A percentile compares a stretch with the other conserved stretches of the same genome.
These are phyloP conservation scores for Oryza nivara DNA, from an alignment of 176 grass and related monocot genomes.

Conservation along the genomic window DNA sequence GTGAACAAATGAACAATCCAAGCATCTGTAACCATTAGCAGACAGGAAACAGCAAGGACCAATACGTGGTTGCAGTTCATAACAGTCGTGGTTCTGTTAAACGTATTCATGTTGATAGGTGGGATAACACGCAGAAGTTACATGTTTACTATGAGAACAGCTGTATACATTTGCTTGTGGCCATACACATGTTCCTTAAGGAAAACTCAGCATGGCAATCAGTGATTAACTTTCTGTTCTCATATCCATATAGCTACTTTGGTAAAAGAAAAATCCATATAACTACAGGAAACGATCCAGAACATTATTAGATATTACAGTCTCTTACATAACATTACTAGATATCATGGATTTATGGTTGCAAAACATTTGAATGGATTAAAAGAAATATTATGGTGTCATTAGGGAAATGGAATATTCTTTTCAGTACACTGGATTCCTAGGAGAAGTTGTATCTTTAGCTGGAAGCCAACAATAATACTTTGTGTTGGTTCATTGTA, in stretches of 20 bases:
- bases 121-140: background rate
- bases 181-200: background rate
- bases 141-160: background rate
- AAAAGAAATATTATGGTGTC: background rate
- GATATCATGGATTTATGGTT: background rate
- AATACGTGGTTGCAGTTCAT: background rate
- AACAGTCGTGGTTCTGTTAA: background rate
- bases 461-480: conserved; percentile 17
- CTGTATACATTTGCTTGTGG: background rate
- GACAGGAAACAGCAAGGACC: background rate
- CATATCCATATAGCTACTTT: background rate
- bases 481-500: background rate
- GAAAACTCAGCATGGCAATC: background rate
- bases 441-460: conserved; percentile 6
- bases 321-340: background rate
- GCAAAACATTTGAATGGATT: background rate
- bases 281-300: background rate
- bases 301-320: background rate
- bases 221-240: conserved; percentile 1
- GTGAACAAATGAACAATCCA: background rate
- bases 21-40: background rate
- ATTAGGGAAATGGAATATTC: background rate
- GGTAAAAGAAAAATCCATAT: background rate
- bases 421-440: background rate
- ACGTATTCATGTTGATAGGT: background rate